These are phyloP conservation scores for Bipolaris oryzae DNA, from an alignment of 2,329 filamentous ascomycete genomes.

Conservation along the genomic window DNA sequence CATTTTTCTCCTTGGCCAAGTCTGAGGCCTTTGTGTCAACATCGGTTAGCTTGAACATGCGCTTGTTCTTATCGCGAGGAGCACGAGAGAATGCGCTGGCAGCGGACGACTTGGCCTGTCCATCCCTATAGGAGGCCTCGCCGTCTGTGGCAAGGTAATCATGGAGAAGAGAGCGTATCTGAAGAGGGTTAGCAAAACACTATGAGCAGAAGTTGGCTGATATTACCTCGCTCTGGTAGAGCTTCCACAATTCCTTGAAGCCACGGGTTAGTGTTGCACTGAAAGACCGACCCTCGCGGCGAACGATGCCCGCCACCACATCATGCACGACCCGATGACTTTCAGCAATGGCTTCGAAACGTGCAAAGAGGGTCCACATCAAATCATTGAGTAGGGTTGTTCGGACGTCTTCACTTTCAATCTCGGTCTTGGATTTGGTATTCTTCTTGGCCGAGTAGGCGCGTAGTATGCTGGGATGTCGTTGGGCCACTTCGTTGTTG, in stretches of 20 bases:
- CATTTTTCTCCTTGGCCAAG: constrained; percentile 83
- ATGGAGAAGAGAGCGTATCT: constrained; percentile 87
- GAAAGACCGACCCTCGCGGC: constrained; percentile 72
- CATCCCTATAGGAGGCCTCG: constrained; percentile 67
- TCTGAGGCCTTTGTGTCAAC: constrained; percentile 79
- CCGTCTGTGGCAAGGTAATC: constrained; percentile 95
- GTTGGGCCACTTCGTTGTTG: constrained; percentile 89
- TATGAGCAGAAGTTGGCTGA: no score
- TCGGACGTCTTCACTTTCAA: constrained; percentile 73
- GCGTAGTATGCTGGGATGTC: constrained; percentile 81
- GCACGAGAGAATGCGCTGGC: constrained; percentile 61
- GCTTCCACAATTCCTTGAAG: constrained; percentile 96
- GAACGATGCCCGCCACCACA: constrained; percentile 82
- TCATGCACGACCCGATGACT: constrained; percentile 94
- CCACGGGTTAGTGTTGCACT: constrained; percentile 74
- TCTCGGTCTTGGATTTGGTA: constrained; percentile 64
- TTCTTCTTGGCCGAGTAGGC: constrained; percentile 57
- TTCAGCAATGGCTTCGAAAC: constrained; percentile 96
- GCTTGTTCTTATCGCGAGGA: constrained; percentile 57
- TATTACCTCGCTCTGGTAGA: constrained; percentile 83
- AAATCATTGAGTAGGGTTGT: constrained; percentile 89
- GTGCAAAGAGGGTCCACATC: constrained; percentile 89
- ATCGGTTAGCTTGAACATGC: constrained; percentile 85
- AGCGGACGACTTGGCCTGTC: constrained; percentile 55
- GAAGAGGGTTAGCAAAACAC: constrained; percentile 6